Evolutionary conservation across 2,329 filamentous ascomycete genomes (phyloP).

Genomic region (Nemania sp.): DNA sequence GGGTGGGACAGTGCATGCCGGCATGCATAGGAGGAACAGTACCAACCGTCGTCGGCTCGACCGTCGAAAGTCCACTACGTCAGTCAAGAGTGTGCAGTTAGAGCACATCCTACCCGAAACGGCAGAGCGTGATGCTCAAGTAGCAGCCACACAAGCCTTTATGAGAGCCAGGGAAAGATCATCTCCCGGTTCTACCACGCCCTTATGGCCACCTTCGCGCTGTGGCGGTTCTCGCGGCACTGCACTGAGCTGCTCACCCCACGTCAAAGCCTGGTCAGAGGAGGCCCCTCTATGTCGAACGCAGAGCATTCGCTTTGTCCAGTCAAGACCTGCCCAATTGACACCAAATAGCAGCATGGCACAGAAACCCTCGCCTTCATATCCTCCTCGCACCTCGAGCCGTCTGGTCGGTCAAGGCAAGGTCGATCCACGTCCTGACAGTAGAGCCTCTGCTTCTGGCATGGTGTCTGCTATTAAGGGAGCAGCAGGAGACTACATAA

Average conservation of each 20-base stretch:
- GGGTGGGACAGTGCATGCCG: not conserved
- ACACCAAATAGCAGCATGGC: constrained; percentile 3
- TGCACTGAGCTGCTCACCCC: constrained; percentile 21
- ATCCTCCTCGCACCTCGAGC: constrained; percentile 1
- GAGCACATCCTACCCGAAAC: constrained; percentile 53
- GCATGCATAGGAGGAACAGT: constrained; percentile 56
- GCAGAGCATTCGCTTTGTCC: constrained; percentile 60
- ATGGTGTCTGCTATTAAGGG: constrained; percentile 38
- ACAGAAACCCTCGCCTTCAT: constrained; percentile 7
- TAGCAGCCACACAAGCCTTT: constrained; percentile 65
- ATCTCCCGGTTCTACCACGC: constrained; percentile 37
- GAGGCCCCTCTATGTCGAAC: constrained; percentile 44
- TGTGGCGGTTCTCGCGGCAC: constrained; percentile 19
- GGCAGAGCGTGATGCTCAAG: constrained; percentile 62
- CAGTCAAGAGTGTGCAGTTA: constrained; percentile 50
- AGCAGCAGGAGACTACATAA: constrained; percentile 42
- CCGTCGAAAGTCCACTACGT: constrained; percentile 58
- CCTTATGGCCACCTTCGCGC: constrained; percentile 42
- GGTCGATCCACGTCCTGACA: constrained; percentile 15
- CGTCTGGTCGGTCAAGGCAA: constrained; percentile 1
- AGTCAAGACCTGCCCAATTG: constrained; percentile 13
- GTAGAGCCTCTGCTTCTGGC: constrained; percentile 31
- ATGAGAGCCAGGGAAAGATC: constrained; percentile 51
- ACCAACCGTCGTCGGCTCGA: constrained; percentile 49
- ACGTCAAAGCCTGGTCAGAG: constrained; percentile 24